Evolutionary conservation across 2,329 filamentous ascomycete genomes (phyloP).

Genomic region (Fusarium illudens): DNA sequence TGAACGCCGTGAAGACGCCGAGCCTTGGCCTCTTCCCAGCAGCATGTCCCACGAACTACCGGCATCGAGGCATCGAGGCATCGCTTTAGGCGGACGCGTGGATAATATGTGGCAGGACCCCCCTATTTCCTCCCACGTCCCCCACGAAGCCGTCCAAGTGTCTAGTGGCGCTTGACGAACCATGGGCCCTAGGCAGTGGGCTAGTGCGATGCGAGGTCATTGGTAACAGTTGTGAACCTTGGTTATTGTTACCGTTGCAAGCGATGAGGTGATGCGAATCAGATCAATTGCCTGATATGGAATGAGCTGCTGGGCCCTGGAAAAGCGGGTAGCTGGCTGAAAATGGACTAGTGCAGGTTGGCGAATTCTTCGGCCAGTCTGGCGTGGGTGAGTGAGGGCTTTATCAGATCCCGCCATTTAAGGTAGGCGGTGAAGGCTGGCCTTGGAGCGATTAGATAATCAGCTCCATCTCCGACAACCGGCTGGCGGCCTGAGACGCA

Average conservation of each 20-base stretch:
- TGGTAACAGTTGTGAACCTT: neutral
- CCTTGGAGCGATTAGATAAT: neutral
- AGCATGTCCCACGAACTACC: neutral
- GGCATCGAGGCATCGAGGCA: neutral
- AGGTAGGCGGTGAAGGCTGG: slow-evolving; percentile 11
- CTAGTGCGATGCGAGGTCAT: neutral
- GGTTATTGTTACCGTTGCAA: neutral
- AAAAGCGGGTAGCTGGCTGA: neutral
- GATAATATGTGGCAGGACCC: neutral
- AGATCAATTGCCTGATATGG: neutral
- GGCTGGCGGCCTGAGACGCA: slow-evolving; percentile 24
- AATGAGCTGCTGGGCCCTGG: neutral
- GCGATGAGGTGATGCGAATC: neutral
- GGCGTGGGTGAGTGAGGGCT: slow-evolving; percentile 22
- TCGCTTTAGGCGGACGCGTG: neutral
- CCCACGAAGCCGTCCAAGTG: neutral
- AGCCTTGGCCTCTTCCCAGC: neutral
- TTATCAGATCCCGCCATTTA: slow-evolving; percentile 31
- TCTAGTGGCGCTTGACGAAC: neutral
- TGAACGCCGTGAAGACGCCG: neutral
- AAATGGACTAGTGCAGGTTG: neutral
- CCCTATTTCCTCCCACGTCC: neutral
- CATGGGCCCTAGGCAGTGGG: neutral
- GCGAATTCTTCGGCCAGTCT: neutral
- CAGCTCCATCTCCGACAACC: slow-evolving; percentile 20